Evolutionary conservation across 2,329 filamentous ascomycete species (phyloP), one percentile per base, ranked within the genome.

Genomic region (Scedosporium minutisporum): DNA sequence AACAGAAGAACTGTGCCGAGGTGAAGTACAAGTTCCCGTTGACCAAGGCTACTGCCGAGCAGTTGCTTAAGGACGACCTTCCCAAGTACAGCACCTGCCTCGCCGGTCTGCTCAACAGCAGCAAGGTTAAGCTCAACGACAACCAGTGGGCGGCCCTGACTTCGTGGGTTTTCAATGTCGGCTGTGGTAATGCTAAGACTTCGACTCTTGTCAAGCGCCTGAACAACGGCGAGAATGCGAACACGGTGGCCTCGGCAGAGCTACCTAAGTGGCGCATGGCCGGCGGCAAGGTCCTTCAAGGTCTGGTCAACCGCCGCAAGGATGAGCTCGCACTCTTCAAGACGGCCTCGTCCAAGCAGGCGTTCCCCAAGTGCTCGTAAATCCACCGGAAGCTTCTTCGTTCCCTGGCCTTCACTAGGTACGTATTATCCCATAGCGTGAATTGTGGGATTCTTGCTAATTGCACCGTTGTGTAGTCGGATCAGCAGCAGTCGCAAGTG

Each of bases 141-240:
- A 82, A 83, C 71, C 77, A 82, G 67, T 83, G 80, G 67, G 80
- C 78, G 51, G 80, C 80, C 0, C 75, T 82, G 2, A 76, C 81
- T 44, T 78, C 75, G 55, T 82, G 78, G 78, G 72, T 77, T 16
- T 82, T 77, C 75, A 83, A 82, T 67, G 72, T 79, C 53, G 80
- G 80, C 27, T 78, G 74, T 63, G 77, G 75, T 3, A 73, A 73
- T 57, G 71, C 75, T 3, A 63, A 64, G n/a, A 68, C 66, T 0
- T 81, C 78, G 3, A 74, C 71, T 0, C 71, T 81, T 25, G 68
- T 80, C 64, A 68, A 67, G 58, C 71, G 76, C 9, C 72, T 81
- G 63, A 81, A 81, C 70, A 69, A 67, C 0, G 76, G 77, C n/a
- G 74, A 79, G 60, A 66, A 73, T 44, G 69, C 74, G 44, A 73